These are phyloP conservation scores for Venturia oleaginea DNA, from an alignment of 2,329 filamentous ascomycete genomes.

Conservation along the genomic window DNA sequence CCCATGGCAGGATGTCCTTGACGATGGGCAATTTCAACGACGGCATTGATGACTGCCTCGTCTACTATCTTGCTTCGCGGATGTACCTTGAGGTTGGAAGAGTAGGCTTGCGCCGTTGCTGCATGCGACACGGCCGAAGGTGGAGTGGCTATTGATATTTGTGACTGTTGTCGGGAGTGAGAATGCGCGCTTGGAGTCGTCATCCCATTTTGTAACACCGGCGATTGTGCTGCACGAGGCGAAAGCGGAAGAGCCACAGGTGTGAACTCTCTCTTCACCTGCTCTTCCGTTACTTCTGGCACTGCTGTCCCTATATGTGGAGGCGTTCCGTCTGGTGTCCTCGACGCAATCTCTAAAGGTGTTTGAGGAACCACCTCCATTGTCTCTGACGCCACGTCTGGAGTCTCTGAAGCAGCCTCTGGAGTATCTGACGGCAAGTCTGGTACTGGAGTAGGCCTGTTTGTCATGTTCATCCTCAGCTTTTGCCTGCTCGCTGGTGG, in stretches of 20 bases:
- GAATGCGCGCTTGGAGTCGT: slow-evolving; percentile 23
- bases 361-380: slow-evolving; percentile 5
- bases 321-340: slow-evolving; percentile 9
- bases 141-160: background rate
- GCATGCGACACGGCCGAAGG: slow-evolving; percentile 3
- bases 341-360: slow-evolving; percentile 8
- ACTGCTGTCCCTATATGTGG: background rate
- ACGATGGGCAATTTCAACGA: slow-evolving; percentile 26
- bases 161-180: background rate
- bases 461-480: slow-evolving; percentile 47
- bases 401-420: slow-evolving; percentile 36
- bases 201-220: slow-evolving; percentile 33
- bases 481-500: slow-evolving; percentile 45
- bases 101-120: slow-evolving; percentile 11
- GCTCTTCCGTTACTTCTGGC: slow-evolving; percentile 18
- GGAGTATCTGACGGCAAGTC: slow-evolving; percentile 29
- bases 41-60: slow-evolving; percentile 31
- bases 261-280: slow-evolving; percentile 26
- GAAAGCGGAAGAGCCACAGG: slow-evolving; percentile 9
- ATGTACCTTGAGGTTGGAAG: slow-evolving; percentile 12
- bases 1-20: slow-evolving; percentile 25
- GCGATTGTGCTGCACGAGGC: slow-evolving; percentile 18
- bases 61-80: slow-evolving; percentile 15
- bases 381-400: slow-evolving; percentile 24
- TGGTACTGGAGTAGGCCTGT: slow-evolving; percentile 33